A percentile compares a stretch with the other conserved stretches of the same genome.
Evolutionary conservation across 139 green algal genomes (phyloP).

Genomic region (Pedinophyceae sp.): DNA sequence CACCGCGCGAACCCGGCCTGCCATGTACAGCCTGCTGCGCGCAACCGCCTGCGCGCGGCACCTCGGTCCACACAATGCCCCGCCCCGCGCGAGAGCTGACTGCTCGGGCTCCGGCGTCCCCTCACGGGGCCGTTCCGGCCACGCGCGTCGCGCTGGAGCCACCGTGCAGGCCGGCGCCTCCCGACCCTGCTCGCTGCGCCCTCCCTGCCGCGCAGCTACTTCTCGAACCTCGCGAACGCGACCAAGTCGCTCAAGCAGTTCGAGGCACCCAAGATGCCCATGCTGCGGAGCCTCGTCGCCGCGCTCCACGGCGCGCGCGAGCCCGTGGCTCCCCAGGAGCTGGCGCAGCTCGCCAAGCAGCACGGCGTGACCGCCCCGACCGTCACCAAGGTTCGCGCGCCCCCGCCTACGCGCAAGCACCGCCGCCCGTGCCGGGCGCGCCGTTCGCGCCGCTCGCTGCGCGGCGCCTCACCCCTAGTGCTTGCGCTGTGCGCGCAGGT

Average conservation of each 20-base stretch:
- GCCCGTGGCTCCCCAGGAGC: slow-evolving; percentile 5
- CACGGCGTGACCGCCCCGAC: too few relatives aligned
- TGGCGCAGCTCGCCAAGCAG: slow-evolving; percentile 1
- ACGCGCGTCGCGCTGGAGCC: background rate
- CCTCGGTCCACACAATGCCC: too few relatives aligned
- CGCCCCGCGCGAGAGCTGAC: too few relatives aligned
- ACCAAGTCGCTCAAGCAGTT: slow-evolving; percentile 12
- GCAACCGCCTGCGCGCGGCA: too few relatives aligned
- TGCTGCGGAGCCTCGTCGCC: slow-evolving; percentile 13
- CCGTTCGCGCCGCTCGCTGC: too few relatives aligned
- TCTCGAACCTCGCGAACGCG: slow-evolving; percentile 35
- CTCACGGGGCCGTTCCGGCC: background rate
- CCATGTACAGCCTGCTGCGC: too few relatives aligned
- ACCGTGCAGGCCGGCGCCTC: background rate
- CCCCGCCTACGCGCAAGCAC: too few relatives aligned
- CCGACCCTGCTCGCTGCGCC: background rate
- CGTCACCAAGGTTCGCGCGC: too few relatives aligned
- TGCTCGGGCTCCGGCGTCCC: background rate
- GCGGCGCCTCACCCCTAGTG: too few relatives aligned
- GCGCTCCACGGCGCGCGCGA: slow-evolving; percentile 6
- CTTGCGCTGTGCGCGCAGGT: too few relatives aligned
- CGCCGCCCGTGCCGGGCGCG: too few relatives aligned
- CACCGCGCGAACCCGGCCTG: too few relatives aligned
- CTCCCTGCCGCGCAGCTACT: slow-evolving; percentile 33
- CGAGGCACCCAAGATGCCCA: slow-evolving; percentile 16